A percentile compares a stretch with the other conserved stretches of the same genome.
Evolutionary conservation across 148 eudicot species (phyloP).

Genomic region (Heliosperma pusillum): DNA sequence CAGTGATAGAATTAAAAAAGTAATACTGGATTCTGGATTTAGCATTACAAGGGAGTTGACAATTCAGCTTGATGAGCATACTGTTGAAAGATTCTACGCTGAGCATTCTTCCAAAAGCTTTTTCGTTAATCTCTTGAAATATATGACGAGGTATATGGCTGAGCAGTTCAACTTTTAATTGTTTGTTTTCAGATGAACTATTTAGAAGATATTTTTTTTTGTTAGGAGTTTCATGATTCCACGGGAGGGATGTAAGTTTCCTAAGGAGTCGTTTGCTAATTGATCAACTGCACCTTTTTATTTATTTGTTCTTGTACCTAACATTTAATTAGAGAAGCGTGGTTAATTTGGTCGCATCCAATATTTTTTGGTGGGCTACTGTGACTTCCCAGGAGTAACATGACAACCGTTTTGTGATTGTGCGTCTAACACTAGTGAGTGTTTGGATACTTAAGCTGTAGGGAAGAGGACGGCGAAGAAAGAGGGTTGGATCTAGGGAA

Average conservation of each 20-base stretch:
- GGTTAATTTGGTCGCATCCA: background rate
- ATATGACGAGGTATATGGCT: constrained; percentile 75
- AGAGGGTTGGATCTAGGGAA: background rate
- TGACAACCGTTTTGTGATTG: background rate
- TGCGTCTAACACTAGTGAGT: background rate
- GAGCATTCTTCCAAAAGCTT: constrained; percentile 82
- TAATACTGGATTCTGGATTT: constrained; percentile 55
- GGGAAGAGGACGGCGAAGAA: no score
- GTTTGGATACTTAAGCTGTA: background rate
- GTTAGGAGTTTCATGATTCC: background rate
- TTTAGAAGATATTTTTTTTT: background rate
- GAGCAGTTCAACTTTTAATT: background rate
- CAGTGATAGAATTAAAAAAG: constrained; percentile 41
- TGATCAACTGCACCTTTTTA: background rate
- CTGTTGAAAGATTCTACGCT: constrained; percentile 51
- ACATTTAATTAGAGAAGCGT: background rate
- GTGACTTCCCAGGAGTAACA: background rate
- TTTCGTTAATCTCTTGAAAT: constrained; percentile 58
- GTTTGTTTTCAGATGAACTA: background rate
- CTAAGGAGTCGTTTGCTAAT: background rate
- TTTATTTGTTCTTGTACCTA: background rate
- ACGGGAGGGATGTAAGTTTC: background rate
- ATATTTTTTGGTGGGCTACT: background rate
- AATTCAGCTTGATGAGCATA: constrained; percentile 58
- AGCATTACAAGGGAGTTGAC: constrained; percentile 42